A percentile compares a stretch with the other conserved stretches of the same genome.
These are phyloP conservation scores for Pseudohalonectria lignicola DNA, from an alignment of 2,329 filamentous ascomycete genomes.

Conservation along the genomic window DNA sequence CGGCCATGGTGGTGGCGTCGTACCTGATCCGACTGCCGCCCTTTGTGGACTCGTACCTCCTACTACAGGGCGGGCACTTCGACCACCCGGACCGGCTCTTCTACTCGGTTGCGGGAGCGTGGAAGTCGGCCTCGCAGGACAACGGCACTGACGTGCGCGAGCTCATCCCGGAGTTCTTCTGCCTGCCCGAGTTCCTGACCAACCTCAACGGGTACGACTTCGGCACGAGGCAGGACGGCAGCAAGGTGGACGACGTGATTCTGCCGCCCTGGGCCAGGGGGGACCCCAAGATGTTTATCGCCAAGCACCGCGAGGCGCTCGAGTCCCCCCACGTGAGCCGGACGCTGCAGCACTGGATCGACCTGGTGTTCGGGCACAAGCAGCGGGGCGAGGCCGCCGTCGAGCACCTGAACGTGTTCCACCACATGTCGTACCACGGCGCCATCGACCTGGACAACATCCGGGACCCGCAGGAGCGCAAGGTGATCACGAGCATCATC, in stretches of 20 bases:
- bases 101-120: slow-evolving; percentile 83
- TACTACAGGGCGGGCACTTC: slow-evolving; percentile 91
- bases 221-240: slow-evolving; percentile 69
- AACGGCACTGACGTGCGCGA: slow-evolving; percentile 94
- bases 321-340: slow-evolving; percentile 89
- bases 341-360: slow-evolving; percentile 89
- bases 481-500: slow-evolving; percentile 89
- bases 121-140: slow-evolving; percentile 78
- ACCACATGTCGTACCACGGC: slow-evolving; percentile 89
- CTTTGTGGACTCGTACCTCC: slow-evolving; percentile 89
- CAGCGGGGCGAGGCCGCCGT: slow-evolving; percentile 87
- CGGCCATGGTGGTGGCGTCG: slow-evolving; percentile 95
- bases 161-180: slow-evolving; percentile 95
- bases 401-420: slow-evolving; percentile 89
- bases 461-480: slow-evolving; percentile 72
- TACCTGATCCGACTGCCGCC: slow-evolving; percentile 92
- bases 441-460: slow-evolving; percentile 89
- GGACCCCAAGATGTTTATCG: slow-evolving; percentile 89
- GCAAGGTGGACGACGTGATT: slow-evolving; percentile 72
- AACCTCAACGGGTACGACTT: slow-evolving; percentile 95
- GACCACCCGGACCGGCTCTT: slow-evolving; percentile 94
- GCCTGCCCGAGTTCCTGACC: slow-evolving; percentile 85
- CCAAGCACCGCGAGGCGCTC: slow-evolving; percentile 88
- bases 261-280: slow-evolving; percentile 97
- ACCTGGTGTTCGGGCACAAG: slow-evolving; percentile 87